Base-by-base conservation (phyloP, 1,139 yeast genomes). In the Pichia sp. region DNA sequence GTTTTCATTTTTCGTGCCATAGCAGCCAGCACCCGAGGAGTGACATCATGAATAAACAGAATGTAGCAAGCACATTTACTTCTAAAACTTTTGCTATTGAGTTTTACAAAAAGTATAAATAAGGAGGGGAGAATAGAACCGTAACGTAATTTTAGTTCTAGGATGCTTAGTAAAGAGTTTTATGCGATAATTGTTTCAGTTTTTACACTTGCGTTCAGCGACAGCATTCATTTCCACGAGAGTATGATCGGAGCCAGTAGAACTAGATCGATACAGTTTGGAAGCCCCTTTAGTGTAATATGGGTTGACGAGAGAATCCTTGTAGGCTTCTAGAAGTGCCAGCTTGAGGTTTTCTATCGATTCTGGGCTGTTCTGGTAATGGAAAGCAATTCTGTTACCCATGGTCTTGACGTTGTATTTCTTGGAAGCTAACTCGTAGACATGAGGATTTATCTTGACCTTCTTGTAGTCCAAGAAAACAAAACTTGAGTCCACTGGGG, bases 401-500 rank as follows among this genome's bases (percentile, higher is more conserved):
- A 81, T 79, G 45, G 88, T 72, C 63, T 80, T 85, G 60, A 92
- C 77, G 49, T 82, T 81, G 63, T 84, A 75, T 64, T 85, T 81
- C 55, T 73, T 69, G 61, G 81, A 77, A 11, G 55, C 38, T 59
- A 76, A 75, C 38, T 74, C 76, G 58, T 89, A 74, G 49, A 76
- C 74, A 32, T 73, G 78, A 16, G 85, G 82, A 66, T 85, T 80
- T 70, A 90, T 80, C 51, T 76, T 79, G 62, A 82, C 81, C 45
- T 75, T 75, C 61, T 74, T 76, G 51, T 82, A 70, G 68, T 92
- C 95, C 55, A 90, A 68, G 68, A 90, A 90, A 36, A 90, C 92
- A 71, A 92, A 89, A 69, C 86, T 90, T 10, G 97, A 89, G 62
- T 92, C 85, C 5, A 84, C 90, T 1, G 97, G 97, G 31, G 83